A percentile compares a stretch with the other conserved stretches of the same genome.
Conservation (phyloP, 495 filamentous ascomycete species). For the Penicillium bovifimosum region DNA sequence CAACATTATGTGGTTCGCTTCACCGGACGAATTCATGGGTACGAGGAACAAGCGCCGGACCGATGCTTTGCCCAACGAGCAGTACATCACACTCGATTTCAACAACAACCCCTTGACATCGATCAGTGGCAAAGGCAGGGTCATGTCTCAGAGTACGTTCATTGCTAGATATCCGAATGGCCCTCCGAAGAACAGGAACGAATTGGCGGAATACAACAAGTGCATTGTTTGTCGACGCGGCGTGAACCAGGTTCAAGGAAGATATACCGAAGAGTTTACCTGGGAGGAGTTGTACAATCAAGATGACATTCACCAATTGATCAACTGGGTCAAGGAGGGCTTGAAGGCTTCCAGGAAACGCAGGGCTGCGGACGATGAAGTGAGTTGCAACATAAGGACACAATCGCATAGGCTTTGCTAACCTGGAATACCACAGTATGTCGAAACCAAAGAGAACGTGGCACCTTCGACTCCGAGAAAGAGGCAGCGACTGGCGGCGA, state of each 20-base stretch:
- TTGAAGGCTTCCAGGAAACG: slow-evolving; percentile 52
- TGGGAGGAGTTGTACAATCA: slow-evolving; percentile 83
- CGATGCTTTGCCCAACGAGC: slow-evolving; percentile 82
- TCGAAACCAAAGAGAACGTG: slow-evolving; percentile 40
- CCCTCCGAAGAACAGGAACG: slow-evolving; percentile 58
- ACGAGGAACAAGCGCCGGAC: slow-evolving; percentile 74
- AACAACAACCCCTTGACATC: slow-evolving; percentile 82
- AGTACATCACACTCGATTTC: slow-evolving; percentile 81
- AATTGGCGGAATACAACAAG: slow-evolving; percentile 68
- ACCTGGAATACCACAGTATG: slow-evolving; percentile 24
- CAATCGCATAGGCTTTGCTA: not conserved
- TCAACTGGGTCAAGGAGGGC: slow-evolving; percentile 58
- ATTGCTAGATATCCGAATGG: slow-evolving; percentile 66
- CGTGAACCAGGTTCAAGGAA: slow-evolving; percentile 78
- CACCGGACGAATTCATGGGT: slow-evolving; percentile 73
- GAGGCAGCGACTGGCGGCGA: slow-evolving; percentile 46
- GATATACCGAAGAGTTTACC: slow-evolving; percentile 85
- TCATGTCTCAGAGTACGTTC: slow-evolving; percentile 70
- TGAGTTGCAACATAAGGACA: slow-evolving; percentile 24
- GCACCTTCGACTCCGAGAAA: slow-evolving; percentile 55
- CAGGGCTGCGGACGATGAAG: slow-evolving; percentile 44
- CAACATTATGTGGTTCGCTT: slow-evolving; percentile 89
- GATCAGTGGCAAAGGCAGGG: slow-evolving; percentile 79
- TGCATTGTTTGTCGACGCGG: slow-evolving; percentile 86
- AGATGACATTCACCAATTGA: slow-evolving; percentile 56